Evolutionary conservation across 176 grass and related monocot genomes (phyloP).

Genomic region (Cenchrus americanus): DNA sequence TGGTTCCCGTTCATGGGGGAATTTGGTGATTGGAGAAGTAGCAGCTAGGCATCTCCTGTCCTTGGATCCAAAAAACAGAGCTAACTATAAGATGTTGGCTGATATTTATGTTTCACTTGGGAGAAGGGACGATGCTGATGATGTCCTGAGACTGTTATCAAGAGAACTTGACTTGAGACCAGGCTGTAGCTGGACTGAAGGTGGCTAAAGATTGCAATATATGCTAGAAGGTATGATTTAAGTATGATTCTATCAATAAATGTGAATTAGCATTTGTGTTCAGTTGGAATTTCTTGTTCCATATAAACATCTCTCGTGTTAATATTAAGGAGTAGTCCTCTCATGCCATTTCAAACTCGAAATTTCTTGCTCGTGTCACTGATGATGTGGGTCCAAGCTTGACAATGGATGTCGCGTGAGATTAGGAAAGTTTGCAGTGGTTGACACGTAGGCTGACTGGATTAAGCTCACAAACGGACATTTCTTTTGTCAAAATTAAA

Average conservation of each 20-base stretch:
- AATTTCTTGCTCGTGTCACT: background rate
- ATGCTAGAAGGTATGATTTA: conserved; percentile 46
- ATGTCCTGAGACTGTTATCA: conserved; percentile 47
- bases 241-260: conserved; percentile 36
- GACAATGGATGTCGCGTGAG: background rate
- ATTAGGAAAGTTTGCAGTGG: background rate
- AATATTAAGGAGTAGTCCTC: background rate
- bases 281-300: conserved; percentile 15
- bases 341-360: conserved; percentile 1
- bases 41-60: conserved; percentile 56
- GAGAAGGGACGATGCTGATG: conserved; percentile 56
- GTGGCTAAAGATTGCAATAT: conserved; percentile 41
- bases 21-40: conserved; percentile 62
- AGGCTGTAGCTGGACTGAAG: conserved; percentile 70
- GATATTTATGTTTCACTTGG: conserved; percentile 74
- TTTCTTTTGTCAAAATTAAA: conserved; percentile 10
- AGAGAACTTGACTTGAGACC: conserved; percentile 44
- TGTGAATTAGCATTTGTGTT: background rate
- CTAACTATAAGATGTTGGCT: conserved; percentile 77
- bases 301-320: background rate
- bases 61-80: conserved; percentile 68
- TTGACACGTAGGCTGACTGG: background rate
- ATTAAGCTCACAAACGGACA: conserved; percentile 9
- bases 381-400: background rate
- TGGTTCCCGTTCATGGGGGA: conserved; percentile 54